Base-by-base conservation (phyloP, 805 yeast species). In the Schizosaccharomyces octosporus region DNA sequence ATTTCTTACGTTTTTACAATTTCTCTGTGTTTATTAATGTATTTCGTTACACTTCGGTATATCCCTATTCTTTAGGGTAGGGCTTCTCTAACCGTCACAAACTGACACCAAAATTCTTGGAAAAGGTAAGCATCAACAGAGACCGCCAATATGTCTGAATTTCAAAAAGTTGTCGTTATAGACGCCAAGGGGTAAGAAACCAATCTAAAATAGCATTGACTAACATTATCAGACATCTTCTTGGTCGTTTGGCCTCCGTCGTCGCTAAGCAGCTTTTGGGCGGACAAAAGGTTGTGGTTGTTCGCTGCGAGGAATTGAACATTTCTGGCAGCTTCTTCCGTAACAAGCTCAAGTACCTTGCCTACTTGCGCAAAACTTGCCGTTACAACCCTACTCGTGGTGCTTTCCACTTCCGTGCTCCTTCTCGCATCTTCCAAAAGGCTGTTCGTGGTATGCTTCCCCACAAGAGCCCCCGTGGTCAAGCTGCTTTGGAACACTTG, bases 331-430 rank as follows among this genome's bases (percentile, higher is more conserved):
- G 93, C 81, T 89, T 93, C 78, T 93, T 93, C 96, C 89, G 98
- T 83, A 87, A 90, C 85, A 93, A 93, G 81, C 85, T 66, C 63
- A 65, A 57, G 67, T 93, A 88, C 93, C 97, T 89, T 79, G 99
- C 94, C 77, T 93, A 89, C 88, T 85, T 93, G 79, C 89, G 98
- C 84, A 93, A 93, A 84, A 86, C 94, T 73, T 89, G 98, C 75
- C 85, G 95, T 81, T 93, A 78, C 89, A 93, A 93, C 95, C 88
- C 88, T 81, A 84, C 82, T 74, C 85, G 88, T 78, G 99, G 98
- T 81, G 97, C 97, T 74, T 93, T 90, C 97, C 99, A 93, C 78
- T 93, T 93, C 95, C 93, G 97, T 81, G 99, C 99, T 67, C 99
- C 99, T 78, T 89, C 97, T 67, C 88, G 97, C 81, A 90, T 93